Base-by-base conservation (phyloP, 768 basidiomycete species). In the Gautieria morchelliformis region DNA sequence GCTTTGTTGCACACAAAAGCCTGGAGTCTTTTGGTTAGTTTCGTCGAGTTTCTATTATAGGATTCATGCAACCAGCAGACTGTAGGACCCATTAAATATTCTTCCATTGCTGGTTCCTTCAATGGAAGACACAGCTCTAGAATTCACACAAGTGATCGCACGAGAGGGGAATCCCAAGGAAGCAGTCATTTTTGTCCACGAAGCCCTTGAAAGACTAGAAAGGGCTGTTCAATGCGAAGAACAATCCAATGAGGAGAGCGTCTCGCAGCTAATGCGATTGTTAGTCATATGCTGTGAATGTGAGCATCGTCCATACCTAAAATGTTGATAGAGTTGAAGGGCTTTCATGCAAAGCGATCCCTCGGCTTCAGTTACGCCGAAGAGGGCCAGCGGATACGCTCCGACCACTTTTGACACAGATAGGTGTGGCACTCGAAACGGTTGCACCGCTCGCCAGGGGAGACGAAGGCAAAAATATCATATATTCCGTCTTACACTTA, bases 21-120 rank as follows among this genome's bases (percentile, higher is more conserved):
- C 17, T 57, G 56, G 56, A 15, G 8, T 19, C 37, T 57, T 27
- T 15, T 57, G 32, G 56, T 57, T 14, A 6, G 48, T 49, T 24
- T 44, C n/a, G 32, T 17, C 27, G 15, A 24, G 2, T 5, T 5
- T 5, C 48, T 12, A 1, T 49, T 24, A 33, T 7, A 49, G 19
- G 1, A 14, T 24, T 11, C 20, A 27, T 19, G 30, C 10, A 46
- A 49, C 17, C 45, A 17, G 17, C 6, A 30, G 35, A 22, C 30
- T 35, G n/a, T n/a, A 78, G 76, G 76, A 78, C 37, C 70, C 73
- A 10, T 65, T 78, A 33, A 63, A 66, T 3, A 40, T 76, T 22
- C 62, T 78, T 27, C 73, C 74, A 1, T 37, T 58, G 7, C 60
- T 78, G 12, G 59, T 77, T 12, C 63, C 72, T 7, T 69, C 65